Percentiles rank a stretch among this genome's conserved stretches.
Evolutionary conservation across 805 yeast species (phyloP).

Genomic region (Kockiozyma suomiensis): DNA sequence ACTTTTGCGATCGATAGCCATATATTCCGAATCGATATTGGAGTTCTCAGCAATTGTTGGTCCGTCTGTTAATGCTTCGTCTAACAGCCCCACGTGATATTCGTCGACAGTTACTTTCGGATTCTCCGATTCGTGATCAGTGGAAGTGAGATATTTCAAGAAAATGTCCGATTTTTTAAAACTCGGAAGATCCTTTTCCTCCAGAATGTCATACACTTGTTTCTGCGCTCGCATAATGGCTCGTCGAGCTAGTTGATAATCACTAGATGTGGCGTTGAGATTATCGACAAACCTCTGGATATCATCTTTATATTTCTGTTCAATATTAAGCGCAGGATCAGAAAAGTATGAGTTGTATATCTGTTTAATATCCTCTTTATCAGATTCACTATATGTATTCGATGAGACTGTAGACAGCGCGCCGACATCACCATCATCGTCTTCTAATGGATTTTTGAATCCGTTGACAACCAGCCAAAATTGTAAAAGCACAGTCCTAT

Average conservation of each 20-base stretch:
- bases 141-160: conserved; percentile 53
- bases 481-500: conserved; percentile 53
- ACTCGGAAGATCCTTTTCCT: conserved; percentile 55
- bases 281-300: conserved; percentile 46
- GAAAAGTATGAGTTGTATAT: conserved; percentile 53
- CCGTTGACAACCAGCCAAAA: conserved; percentile 70
- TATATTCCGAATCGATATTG: conserved; percentile 39
- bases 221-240: conserved; percentile 63
- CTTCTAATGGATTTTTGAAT: conserved; percentile 65
- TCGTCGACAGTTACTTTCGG: conserved; percentile 36
- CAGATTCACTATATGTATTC: conserved; percentile 41
- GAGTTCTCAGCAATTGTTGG: conserved; percentile 40
- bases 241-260: conserved; percentile 58
- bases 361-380: conserved; percentile 55
- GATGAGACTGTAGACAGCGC: conserved; percentile 30
- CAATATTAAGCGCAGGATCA: conserved; percentile 32
- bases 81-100: conserved; percentile 39
- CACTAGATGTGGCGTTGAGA: conserved; percentile 28
- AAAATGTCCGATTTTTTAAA: conserved; percentile 64
- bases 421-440: conserved; percentile 37
- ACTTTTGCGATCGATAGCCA: conserved; percentile 21
- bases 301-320: conserved; percentile 38
- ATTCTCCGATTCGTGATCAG: conserved; percentile 30
- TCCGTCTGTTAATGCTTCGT: conserved; percentile 33
- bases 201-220: conserved; percentile 54